Base-by-base conservation (phyloP, 352 stramenopile genomes). In the Pythium graminicola region DNA sequence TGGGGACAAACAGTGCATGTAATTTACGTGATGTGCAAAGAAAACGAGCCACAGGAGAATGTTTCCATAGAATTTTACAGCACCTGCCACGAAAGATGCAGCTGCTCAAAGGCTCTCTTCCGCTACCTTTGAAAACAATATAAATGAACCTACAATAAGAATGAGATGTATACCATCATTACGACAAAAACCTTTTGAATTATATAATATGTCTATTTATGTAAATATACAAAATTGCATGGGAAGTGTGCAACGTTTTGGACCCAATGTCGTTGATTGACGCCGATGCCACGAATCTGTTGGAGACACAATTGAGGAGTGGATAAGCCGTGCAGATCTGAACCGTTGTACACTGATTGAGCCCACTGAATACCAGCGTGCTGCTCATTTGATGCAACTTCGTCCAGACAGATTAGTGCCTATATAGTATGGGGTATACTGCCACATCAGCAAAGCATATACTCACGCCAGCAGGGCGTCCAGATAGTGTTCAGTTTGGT, bases 11-110 rank as follows among this genome's bases (percentile, higher is more conserved):
- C 4, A 16, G 22, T n/a, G 35, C 35, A 3, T 4, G 26, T 4
- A 36, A 23, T n/a, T 40, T 41, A 16, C 24, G 27, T 17, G 42
- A 3, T 8, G 27, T 38, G 31, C 10, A 36, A 29, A 36, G 40
- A 29, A 22, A 17, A 19, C 22, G 46, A n/a, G 5, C 23, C 22
- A 27, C 14, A 14, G 31, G 8, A n/a, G n/a, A 51, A 35, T 41
- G 29, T 53, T 53, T 53, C 46, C 46, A 53, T 33, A 33, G 27
- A 53, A 53, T 6, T 41, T 42, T 53, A 44, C 46, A 22, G 46
- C 46, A 53, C 46, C 20, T 42, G 46, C 46, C 14, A 8, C 7
- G 28, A 44, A 41, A 23, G 29, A 23, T 33, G 46, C 46, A 53
- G 46, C 46, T 53, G 46, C 46, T n/a, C n/a, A n/a, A n/a, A 11